A percentile compares a stretch with the other conserved stretches of the same genome.
Conservation (phyloP, 2,329 filamentous ascomycete genomes). For the Botrytis paeoniae region DNA sequence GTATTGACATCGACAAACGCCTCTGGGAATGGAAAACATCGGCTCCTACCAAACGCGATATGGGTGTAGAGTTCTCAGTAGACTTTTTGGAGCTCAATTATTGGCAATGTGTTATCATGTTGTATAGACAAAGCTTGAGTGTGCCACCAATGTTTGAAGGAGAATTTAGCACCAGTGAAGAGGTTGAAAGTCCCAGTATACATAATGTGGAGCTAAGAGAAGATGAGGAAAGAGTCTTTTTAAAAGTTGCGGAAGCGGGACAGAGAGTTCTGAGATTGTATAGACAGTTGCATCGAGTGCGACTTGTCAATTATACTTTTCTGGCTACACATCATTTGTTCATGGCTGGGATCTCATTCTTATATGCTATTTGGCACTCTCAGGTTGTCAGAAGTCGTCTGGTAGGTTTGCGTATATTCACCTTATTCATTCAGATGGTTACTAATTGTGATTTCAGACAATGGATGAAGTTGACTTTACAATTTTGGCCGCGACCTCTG, state of each 20-base stretch:
- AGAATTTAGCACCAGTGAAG: conserved; percentile 66
- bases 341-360: conserved; percentile 93
- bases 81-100: conserved; percentile 95
- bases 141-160: conserved; percentile 81
- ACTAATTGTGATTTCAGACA: conserved; percentile 47
- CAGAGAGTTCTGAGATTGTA: conserved; percentile 91
- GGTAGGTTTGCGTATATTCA: conserved; percentile 52
- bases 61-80: conserved; percentile 82
- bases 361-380: conserved; percentile 98
- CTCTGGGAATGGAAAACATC: conserved; percentile 83
- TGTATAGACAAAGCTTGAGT: conserved; percentile 86
- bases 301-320: conserved; percentile 94
- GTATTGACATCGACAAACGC: conserved; percentile 79
- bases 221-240: conserved; percentile 87
- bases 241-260: conserved; percentile 92
- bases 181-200: conserved; percentile 60
- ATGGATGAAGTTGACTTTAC: conserved; percentile 99
- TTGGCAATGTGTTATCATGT: conserved; percentile 95
- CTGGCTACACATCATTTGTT: conserved; percentile 94
- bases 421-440: conserved; percentile 3
- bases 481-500: conserved; percentile 86
- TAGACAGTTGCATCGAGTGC: conserved; percentile 79
- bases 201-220: conserved; percentile 66
- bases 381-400: conserved; percentile 80
- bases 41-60: conserved; percentile 73